Evolutionary conservation across 208 protist genomes (phyloP), one percentile per base, ranked within the genome.

Genomic region (Trypanosoma lewisi): DNA sequence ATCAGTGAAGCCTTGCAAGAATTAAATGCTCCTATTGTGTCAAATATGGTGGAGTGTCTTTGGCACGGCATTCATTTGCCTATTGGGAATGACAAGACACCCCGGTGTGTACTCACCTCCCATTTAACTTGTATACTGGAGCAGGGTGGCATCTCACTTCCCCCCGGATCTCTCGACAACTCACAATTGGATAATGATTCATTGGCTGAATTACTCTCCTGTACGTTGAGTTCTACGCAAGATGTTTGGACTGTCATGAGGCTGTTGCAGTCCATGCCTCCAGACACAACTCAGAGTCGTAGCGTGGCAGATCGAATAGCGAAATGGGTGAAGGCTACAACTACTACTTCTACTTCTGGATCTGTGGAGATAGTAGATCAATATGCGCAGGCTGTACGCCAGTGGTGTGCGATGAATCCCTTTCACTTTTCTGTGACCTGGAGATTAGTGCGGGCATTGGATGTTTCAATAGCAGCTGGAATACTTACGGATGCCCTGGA

Each of bases 371-470:
- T n/a, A n/a, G n/a, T 58, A 7, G 51, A 59, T 17, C 47, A 55
- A 28, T 70, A 73, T 50, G 57, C 44, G 14, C 1, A 30, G 21
- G 47, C 51, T 14, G 16, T 66, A 17, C 44, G 49, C 8, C 30
- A 41, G 39, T 85, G 75, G 75, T 70, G 67, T 48, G 47, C 37
- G 7, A 44, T 68, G 31, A 69, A 69, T 61, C 72, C 75, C 6
- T 27, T 45, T 2, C 70, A 76, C 5, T 63, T 74, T 23, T 11
- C 62, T 60, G 60, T 53, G 6, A 55, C 74, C 9, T 62, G 77
- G 60, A 25, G 51, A 17, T 47, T 82, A n/a, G 31, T 63, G 17
- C 52, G 50, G 4, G 19, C 52, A 21, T 41, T 84, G 12, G 48
- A 75, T 9, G 9, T 57, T 1, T 33, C 51, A 33, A 25, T 53